Evolutionary conservation across 768 basidiomycete genomes (phyloP).

Genomic region (Boletus patriciae): DNA sequence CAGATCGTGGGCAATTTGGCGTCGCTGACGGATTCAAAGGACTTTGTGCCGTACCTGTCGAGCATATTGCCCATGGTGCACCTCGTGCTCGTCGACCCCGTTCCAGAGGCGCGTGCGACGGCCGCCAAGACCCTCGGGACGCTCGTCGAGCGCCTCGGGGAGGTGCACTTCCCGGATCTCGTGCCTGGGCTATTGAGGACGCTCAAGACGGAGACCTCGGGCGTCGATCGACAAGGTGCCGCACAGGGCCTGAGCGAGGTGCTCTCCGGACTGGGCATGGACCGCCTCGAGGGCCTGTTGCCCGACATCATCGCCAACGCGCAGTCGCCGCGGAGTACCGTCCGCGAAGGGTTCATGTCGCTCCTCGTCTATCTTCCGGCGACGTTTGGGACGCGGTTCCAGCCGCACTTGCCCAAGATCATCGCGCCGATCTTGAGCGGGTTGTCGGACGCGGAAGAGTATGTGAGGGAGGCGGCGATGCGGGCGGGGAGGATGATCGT

Average conservation of each 20-base stretch:
- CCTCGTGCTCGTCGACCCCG: constrained; percentile 90
- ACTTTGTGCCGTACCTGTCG: constrained; percentile 93
- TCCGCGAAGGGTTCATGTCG: constrained; percentile 98
- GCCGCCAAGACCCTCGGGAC: constrained; percentile 96
- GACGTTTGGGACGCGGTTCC: constrained; percentile 95
- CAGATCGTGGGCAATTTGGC: constrained; percentile 98
- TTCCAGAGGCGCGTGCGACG: constrained; percentile 95
- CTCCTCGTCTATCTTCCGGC: constrained; percentile 92
- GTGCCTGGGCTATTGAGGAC: constrained; percentile 86
- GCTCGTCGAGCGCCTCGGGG: constrained; percentile 94
- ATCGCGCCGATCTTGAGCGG: constrained; percentile 90
- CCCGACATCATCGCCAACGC: constrained; percentile 94
- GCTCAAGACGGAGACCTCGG: constrained; percentile 89
- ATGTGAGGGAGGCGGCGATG: constrained; percentile 95
- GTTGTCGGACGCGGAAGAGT: constrained; percentile 90
- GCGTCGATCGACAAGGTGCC: constrained; percentile 96
- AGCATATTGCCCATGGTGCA: constrained; percentile 89
- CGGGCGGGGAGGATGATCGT: constrained; percentile 98
- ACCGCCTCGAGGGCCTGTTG: constrained; percentile 87
- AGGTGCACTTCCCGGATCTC: constrained; percentile 91
- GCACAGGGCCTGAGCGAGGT: constrained; percentile 97
- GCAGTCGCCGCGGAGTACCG: constrained; percentile 83
- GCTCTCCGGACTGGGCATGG: constrained; percentile 95
- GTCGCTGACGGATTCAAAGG: constrained; percentile 83
- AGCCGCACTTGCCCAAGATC: constrained; percentile 93